Conservation (phyloP, 352 stramenopile genomes). For the Phytophthora syringae region DNA sequence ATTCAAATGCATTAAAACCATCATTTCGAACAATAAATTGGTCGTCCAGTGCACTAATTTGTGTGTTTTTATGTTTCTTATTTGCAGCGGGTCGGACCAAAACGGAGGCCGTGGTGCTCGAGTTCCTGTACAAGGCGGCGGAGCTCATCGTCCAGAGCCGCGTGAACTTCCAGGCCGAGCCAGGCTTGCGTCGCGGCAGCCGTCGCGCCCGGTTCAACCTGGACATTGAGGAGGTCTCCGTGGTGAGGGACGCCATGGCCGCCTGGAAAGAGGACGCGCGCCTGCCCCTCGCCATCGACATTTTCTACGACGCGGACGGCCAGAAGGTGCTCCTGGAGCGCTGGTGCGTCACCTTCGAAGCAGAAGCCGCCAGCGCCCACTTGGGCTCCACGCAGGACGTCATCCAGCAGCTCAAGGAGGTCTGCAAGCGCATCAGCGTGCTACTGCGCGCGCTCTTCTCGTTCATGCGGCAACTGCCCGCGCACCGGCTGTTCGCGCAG, state of each 20-base stretch:
- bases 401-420: slow-evolving; percentile 82
- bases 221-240: slow-evolving; percentile 81
- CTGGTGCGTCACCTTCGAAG: slow-evolving; percentile 66
- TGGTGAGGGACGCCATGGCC: slow-evolving; percentile 70
- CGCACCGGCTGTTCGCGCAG: slow-evolving; percentile 68
- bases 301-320: slow-evolving; percentile 63
- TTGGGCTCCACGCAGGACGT: slow-evolving; percentile 60
- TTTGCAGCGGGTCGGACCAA: slow-evolving; percentile 65
- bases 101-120: slow-evolving; percentile 86
- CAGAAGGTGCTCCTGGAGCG: slow-evolving; percentile 74
- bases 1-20: no score
- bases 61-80: no score
- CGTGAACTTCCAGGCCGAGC: slow-evolving; percentile 68
- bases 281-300: slow-evolving; percentile 67
- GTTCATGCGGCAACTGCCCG: slow-evolving; percentile 79
- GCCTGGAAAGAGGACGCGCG: slow-evolving; percentile 79
- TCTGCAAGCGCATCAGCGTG: slow-evolving; percentile 82
- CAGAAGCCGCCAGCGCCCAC: slow-evolving; percentile 15
- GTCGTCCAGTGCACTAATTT: no score
- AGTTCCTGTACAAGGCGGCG: slow-evolving; percentile 85
- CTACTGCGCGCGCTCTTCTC: slow-evolving; percentile 75
- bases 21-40: no score
- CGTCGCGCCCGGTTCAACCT: slow-evolving; percentile 83
- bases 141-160: slow-evolving; percentile 86
- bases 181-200: slow-evolving; percentile 45